Conservation (phyloP, 2,329 filamentous ascomycete species). For the Coniella lustricola region DNA sequence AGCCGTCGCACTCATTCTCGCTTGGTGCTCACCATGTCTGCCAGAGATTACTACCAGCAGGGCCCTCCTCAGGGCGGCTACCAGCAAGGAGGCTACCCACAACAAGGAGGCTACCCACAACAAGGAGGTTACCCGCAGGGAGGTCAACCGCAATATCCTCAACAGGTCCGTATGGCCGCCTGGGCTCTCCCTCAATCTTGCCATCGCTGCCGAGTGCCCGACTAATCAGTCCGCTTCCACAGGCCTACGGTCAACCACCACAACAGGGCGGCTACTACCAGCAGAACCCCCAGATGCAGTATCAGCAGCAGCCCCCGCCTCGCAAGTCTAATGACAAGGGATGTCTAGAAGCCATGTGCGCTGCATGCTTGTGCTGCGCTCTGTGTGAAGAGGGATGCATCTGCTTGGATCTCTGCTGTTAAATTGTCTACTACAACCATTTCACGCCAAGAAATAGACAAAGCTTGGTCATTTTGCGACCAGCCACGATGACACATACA, state of each 20-base stretch:
- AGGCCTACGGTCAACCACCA: slow-evolving; percentile 30
- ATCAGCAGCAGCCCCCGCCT: slow-evolving; percentile 36
- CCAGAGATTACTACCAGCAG: slow-evolving; percentile 30
- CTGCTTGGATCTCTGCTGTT: slow-evolving; percentile 39
- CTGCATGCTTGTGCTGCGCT: slow-evolving; percentile 43
- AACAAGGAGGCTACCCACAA: slow-evolving; percentile 16
- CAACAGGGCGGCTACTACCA: slow-evolving; percentile 35
- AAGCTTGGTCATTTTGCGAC: no score
- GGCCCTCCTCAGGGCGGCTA: slow-evolving; percentile 21
- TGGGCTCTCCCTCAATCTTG: slow-evolving; percentile 1
- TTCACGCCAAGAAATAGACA: no score
- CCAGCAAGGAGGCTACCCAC: background rate
- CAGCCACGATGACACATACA: no score
- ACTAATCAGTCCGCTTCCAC: slow-evolving; percentile 6
- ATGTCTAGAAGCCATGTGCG: slow-evolving; percentile 40
- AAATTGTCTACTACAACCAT: no score
- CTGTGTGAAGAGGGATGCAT: slow-evolving; percentile 44
- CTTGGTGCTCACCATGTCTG: slow-evolving; percentile 25
- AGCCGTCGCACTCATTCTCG: background rate
- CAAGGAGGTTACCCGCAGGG: slow-evolving; percentile 23
- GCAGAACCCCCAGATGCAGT: slow-evolving; percentile 37
- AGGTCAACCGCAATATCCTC: slow-evolving; percentile 38
- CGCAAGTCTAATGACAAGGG: slow-evolving; percentile 26
- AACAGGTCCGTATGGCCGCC: slow-evolving; percentile 29
- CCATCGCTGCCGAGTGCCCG: slow-evolving; percentile 5